These are phyloP conservation scores for Viola odorata DNA, from an alignment of 345 rosid genomes.

Conservation along the genomic window DNA sequence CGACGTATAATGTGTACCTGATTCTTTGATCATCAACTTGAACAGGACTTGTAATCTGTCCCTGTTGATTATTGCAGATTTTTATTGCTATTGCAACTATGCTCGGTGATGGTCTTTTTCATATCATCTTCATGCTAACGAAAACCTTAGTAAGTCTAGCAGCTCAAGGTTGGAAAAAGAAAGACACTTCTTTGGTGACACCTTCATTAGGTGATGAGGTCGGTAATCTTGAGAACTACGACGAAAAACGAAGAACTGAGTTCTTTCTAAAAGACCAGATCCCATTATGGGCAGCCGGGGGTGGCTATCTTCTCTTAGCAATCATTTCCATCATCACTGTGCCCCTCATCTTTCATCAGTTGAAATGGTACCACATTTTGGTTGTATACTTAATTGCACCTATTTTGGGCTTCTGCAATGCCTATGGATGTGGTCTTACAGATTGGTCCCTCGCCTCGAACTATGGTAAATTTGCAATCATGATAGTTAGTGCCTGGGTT, in stretches of 20 bases:
- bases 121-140: too few relatives aligned
- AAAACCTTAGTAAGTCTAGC: too few relatives aligned
- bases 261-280: conserved; percentile 25
- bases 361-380: conserved; percentile 81
- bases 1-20: too few relatives aligned
- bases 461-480: conserved; percentile 87
- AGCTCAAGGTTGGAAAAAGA: too few relatives aligned
- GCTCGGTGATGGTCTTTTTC: too few relatives aligned
- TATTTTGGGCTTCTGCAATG: conserved; percentile 85
- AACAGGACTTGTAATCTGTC: too few relatives aligned
- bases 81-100: too few relatives aligned
- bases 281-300: conserved; percentile 16
- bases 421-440: conserved; percentile 82
- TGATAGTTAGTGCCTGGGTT: conserved; percentile 45
- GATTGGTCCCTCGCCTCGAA: conserved; percentile 79
- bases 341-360: conserved; percentile 68
- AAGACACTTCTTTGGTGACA: too few relatives aligned
- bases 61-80: too few relatives aligned
- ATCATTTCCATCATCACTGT: conserved; percentile 12
- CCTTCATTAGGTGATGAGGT: too few relatives aligned
- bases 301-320: conserved; percentile 10
- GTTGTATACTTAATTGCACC: conserved; percentile 79
- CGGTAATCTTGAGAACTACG: too few relatives aligned
- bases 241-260: conserved; percentile 12
- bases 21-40: too few relatives aligned